Evolutionary conservation across 2,329 filamentous ascomycete species (phyloP), one percentile per base, ranked within the genome.

Genomic region (Diaporthe australafricana): DNA sequence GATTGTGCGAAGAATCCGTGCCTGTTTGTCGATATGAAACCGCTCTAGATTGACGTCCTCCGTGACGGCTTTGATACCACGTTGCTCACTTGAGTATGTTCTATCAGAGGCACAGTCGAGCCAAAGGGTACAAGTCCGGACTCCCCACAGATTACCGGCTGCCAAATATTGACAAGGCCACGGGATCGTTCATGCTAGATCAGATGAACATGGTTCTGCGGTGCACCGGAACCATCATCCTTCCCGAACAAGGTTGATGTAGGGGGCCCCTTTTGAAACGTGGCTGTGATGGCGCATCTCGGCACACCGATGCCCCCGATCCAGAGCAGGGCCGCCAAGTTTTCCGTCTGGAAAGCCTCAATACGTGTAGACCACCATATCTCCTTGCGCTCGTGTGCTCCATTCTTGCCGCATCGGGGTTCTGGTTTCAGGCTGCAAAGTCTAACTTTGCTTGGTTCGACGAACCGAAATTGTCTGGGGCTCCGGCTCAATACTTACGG

Each of bases 101-200:
- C 42, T 65, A 14, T 12, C 22, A 50, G 27, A 20, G 12, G 17
- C 42, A 11, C 4, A 42, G 12, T 38, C 11, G 27, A 65, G 40
- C 30, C 30, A 65, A n/a, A 50, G 42, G 35, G 45, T 65, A 50
- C 45, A 35, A 20, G 14, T 50, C 16, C 45, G 60, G 60, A 65
- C 60, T 65, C 45, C 60, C 60, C 60, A 65, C 60, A 50, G 45
- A 50, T 25, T 65, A 65, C 60, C 60, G 60, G 30, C 35, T 17
- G n/a, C 30, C 4, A 25, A n/a, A 65, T 63, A 65, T 50, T 50
- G 45, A 27, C 60, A 65, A 25, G 42, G 60, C 8, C 11, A 38
- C 25, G 9, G 42, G 14, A 25, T 35, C 30, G 14, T 25, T 50
- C 5, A 12, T 38, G 12, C 20, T 65, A 65, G 45, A 65, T 65